Evolutionary conservation across 129 eudicot genomes (phyloP), one percentile per base, ranked within the genome.

Genomic region (Glebionis coronaria): DNA sequence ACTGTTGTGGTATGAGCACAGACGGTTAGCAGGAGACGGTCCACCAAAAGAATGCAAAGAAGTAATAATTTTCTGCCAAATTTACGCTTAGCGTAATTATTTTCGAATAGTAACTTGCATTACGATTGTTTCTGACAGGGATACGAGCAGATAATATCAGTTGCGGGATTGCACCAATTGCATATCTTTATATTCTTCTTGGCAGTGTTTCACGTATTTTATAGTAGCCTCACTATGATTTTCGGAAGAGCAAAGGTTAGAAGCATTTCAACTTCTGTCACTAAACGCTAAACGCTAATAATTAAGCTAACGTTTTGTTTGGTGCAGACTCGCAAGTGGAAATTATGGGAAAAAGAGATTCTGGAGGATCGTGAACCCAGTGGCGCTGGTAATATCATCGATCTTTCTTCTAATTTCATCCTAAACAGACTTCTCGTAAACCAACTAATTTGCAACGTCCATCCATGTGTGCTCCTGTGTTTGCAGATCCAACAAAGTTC

Each of bases 101-200:
- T 23, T n/a, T 35, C 1, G 10, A 9, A 8, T 35, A 8, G 42
- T 57, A 23, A 57, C 40, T 11, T 58, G 18, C n/a, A 28, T 28
- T 28, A 13, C n/a, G 1, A 9, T 15, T 23, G n/a, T 2, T 16
- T 29, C 15, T 57, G 44, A 70, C 61, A 93, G 98, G 98, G 95
- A 40, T 52, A 76, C 14, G 86, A 82, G 77, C 86, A 95, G 16
- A 82, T 93, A 31, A 93, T 93, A 82, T 88, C 98, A 50, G 68
- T 58, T 31, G 49, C 79, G 16, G 98, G 88, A 61, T 79, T 89
- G 23, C 98, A 93, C 78, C 98, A 93, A 65, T 75, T 93, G 60
- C 98, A 93, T 76, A 89, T 93, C 74, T 86, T 93, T 83, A 93
- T 93, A 79, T 93, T 93, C 85, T 93, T 93, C 66, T 78, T 93